These are phyloP conservation scores for Salix udensis DNA, from an alignment of 345 rosid genomes.

Conservation along the genomic window DNA sequence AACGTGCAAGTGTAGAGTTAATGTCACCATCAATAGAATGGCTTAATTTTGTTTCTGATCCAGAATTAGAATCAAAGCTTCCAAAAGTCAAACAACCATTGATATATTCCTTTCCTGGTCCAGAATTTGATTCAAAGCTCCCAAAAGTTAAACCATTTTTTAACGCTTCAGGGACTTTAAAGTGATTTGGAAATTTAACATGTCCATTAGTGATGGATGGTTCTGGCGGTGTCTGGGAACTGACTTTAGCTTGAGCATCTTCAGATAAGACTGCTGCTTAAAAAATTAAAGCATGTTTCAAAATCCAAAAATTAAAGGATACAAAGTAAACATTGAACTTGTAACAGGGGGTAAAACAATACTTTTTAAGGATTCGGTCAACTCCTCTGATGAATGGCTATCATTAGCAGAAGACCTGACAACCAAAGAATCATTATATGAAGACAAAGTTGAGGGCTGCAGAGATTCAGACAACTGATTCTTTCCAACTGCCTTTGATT, in stretches of 20 bases:
- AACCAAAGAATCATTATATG: constrained; percentile 24
- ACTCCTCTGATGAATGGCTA: constrained; percentile 25
- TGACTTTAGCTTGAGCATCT: constrained; percentile 33
- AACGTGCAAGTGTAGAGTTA: constrained; percentile 30
- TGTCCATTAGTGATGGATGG: constrained; percentile 42
- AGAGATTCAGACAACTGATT: constrained; percentile 29
- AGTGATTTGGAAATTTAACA: constrained; percentile 77
- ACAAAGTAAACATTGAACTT: background rate
- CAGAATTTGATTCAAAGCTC: constrained; percentile 60
- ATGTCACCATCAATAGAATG: constrained; percentile 30
- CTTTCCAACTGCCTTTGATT: constrained; percentile 26
- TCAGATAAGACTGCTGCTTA: constrained; percentile 33
- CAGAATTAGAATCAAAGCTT: constrained; percentile 61
- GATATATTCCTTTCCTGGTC: constrained; percentile 24
- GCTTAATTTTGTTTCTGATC: constrained; percentile 23
- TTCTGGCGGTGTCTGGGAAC: constrained; percentile 28
- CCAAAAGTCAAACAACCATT: constrained; percentile 71
- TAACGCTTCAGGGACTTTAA: constrained; percentile 59
- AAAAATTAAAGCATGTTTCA: background rate
- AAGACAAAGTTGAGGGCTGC: constrained; percentile 24
- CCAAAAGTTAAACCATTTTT: constrained; percentile 82
- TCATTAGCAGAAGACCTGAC: constrained; percentile 25
- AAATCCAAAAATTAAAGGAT: background rate
- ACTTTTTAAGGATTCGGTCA: constrained; percentile 38
- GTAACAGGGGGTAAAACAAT: background rate